Evolutionary conservation across 2,329 filamentous ascomycete species (phyloP).

Genomic region (Magnaporthiopsis incrustans): DNA sequence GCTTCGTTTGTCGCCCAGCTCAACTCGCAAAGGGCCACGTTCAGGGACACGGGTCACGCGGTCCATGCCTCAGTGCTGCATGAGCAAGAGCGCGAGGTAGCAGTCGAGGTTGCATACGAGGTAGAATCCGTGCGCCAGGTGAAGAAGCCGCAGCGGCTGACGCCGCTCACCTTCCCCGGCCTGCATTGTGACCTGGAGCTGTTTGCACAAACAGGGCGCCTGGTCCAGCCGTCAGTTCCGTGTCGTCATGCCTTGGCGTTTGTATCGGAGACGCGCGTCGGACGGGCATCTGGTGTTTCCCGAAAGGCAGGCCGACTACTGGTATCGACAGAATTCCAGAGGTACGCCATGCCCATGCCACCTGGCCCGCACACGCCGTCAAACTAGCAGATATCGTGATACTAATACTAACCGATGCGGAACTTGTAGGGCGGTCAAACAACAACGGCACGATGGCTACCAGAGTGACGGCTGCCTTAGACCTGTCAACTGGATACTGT

Average conservation of each 20-base stretch:
- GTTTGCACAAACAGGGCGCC: conserved; percentile 37
- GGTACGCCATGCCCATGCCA: conserved; percentile 26
- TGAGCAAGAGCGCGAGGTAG: conserved; percentile 47
- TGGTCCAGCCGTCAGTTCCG: conserved; percentile 26
- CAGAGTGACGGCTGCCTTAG: conserved; percentile 21
- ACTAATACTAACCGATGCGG: not conserved
- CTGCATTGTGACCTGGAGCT: conserved; percentile 37
- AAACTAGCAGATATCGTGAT: not conserved
- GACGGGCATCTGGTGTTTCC: conserved; percentile 23
- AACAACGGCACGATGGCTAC: conserved; percentile 19
- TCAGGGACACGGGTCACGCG: conserved; percentile 30
- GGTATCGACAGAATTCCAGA: conserved; percentile 37
- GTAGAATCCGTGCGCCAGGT: conserved; percentile 49
- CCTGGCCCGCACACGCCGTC: conserved; percentile 6
- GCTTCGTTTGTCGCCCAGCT: conserved; percentile 24
- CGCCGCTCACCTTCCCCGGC: conserved; percentile 31
- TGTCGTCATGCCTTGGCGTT: conserved; percentile 34
- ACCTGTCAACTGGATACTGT: conserved; percentile 55
- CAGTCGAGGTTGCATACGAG: conserved; percentile 48
- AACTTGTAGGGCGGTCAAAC: conserved; percentile 11
- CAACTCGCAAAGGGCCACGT: conserved; percentile 18
- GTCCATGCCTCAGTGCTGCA: conserved; percentile 44
- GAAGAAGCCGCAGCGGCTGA: conserved; percentile 33
- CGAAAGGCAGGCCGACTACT: conserved; percentile 20
- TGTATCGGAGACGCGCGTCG: conserved; percentile 26